A percentile compares a stretch with the other conserved stretches of the same genome.
Evolutionary conservation across 169 alveolate genomes (phyloP).

Genomic region (Babesia caballi): DNA sequence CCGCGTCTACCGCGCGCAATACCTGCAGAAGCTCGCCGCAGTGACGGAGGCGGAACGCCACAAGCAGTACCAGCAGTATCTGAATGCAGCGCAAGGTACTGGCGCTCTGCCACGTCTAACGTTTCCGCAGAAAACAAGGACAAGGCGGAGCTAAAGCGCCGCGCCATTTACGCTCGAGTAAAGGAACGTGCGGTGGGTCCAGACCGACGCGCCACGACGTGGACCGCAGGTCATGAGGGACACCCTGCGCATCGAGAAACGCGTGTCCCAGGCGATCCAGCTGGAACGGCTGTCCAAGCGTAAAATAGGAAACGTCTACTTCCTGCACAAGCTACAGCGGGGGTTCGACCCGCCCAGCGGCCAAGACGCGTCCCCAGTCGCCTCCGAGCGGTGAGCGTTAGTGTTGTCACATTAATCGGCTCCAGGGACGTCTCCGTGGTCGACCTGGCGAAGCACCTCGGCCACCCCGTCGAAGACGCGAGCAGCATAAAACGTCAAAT

Average conservation of each 20-base stretch:
- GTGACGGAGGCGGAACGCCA: conserved; percentile 78
- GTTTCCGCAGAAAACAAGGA: conserved; percentile 5
- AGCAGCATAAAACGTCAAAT: conserved; percentile 68
- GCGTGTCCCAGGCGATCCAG: conserved; percentile 74
- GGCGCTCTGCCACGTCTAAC: not conserved
- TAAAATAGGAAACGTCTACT: conserved; percentile 74
- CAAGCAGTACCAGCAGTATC: conserved; percentile 63
- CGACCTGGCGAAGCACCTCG: conserved; percentile 65
- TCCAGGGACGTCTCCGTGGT: conserved; percentile 60
- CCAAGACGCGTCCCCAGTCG: not conserved
- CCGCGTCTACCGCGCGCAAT: conserved; percentile 79
- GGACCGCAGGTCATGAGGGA: conserved; percentile 31
- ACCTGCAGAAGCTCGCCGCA: conserved; percentile 73
- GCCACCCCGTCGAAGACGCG: conserved; percentile 69
- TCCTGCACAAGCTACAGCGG: conserved; percentile 75
- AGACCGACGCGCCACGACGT: not conserved
- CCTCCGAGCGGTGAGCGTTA: conserved; percentile 41
- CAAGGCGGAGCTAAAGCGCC: conserved; percentile 42
- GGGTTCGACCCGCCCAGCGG: conserved; percentile 32
- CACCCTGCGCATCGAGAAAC: conserved; percentile 59
- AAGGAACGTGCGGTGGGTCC: conserved; percentile 50
- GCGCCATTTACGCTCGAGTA: conserved; percentile 46
- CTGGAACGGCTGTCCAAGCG: conserved; percentile 76
- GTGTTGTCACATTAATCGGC: not conserved
- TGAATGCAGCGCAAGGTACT: conserved; percentile 61